These are phyloP conservation scores for Sporodiniella umbellata DNA, from an alignment of 371 early-diverging fungal genomes.

Conservation along the genomic window DNA sequence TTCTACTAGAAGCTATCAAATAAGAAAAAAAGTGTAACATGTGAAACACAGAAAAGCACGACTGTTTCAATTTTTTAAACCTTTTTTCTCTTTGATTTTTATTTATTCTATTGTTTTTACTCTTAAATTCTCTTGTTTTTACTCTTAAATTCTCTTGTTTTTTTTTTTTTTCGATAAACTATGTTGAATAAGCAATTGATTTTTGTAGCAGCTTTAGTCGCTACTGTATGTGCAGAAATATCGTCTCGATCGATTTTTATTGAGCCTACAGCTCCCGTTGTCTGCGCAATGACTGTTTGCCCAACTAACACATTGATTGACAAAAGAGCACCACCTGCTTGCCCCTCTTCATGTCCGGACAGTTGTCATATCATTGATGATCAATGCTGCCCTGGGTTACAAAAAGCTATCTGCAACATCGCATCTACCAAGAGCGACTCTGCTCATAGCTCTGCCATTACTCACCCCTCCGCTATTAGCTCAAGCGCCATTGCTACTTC, in stretches of 20 bases:
- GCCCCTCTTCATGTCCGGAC: constrained; percentile 9
- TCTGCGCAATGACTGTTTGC: constrained; percentile 19
- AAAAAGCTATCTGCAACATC: constrained; percentile 13
- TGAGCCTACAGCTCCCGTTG: constrained; percentile 2
- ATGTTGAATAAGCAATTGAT: neutral
- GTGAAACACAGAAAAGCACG: neutral
- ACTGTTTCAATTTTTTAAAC: neutral
- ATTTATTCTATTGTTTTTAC: too few species aligned
- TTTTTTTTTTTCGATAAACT: neutral
- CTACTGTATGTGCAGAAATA: constrained; percentile 1
- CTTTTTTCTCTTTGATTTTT: neutral
- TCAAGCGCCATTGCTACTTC: too few species aligned
- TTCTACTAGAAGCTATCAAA: too few species aligned
- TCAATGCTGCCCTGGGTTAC: constrained; percentile 19
- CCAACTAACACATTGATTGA: constrained; percentile 3
- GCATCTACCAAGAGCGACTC: too few species aligned
- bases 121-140: too few species aligned
- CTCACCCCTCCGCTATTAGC: too few species aligned
- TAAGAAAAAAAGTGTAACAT: neutral
- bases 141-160: too few species aligned
- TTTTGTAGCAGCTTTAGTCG: neutral
- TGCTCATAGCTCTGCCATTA: too few species aligned
- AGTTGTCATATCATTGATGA: constrained; percentile 17
- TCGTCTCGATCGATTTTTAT: neutral
- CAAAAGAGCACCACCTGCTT: neutral